phyloP scores from a whole-genome alignment of 768 basidiomycete genomes.

The Candolleomyces aberdarensis region DNA sequence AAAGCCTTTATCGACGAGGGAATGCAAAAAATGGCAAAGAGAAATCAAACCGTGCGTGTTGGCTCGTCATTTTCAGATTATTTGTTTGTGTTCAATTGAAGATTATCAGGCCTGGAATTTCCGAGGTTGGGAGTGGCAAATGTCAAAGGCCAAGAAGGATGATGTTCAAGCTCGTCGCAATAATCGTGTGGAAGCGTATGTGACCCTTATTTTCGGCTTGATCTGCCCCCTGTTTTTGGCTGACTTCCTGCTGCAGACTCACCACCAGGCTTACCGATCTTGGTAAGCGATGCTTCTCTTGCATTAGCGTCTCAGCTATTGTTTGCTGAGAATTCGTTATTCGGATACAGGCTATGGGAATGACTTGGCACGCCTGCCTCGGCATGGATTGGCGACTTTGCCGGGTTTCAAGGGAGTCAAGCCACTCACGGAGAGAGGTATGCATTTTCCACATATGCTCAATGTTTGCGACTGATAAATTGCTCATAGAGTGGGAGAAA shows the following conservation, averaged over 20 bases:
- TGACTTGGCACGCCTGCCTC: not conserved
- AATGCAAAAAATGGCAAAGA: not conserved
- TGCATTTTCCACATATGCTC: not conserved
- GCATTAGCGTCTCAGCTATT: not conserved
- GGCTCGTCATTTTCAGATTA: not conserved
- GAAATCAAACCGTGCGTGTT: not conserved
- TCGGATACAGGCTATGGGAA: not conserved
- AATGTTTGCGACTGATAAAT: not conserved
- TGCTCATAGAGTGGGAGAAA: not conserved
- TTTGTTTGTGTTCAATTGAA: not conserved
- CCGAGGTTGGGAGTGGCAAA: not conserved
- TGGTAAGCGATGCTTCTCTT: not conserved
- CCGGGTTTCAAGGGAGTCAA: slow-evolving; percentile 1
- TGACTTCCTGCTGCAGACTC: not conserved
- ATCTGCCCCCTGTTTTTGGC: not conserved
- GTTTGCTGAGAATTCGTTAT: not conserved
- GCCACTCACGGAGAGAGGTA: slow-evolving; percentile 1
- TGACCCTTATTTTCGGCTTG: not conserved
- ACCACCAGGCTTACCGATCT: not conserved
- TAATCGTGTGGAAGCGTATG: not conserved
- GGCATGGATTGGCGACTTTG: not conserved
- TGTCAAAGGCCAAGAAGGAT: not conserved
- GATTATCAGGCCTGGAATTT: not conserved
- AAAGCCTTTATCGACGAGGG: no score
- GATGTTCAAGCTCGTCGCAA: not conserved